Evolutionary conservation across 176 grass and related monocot species (phyloP).

Genomic region (Musa beccarii): DNA sequence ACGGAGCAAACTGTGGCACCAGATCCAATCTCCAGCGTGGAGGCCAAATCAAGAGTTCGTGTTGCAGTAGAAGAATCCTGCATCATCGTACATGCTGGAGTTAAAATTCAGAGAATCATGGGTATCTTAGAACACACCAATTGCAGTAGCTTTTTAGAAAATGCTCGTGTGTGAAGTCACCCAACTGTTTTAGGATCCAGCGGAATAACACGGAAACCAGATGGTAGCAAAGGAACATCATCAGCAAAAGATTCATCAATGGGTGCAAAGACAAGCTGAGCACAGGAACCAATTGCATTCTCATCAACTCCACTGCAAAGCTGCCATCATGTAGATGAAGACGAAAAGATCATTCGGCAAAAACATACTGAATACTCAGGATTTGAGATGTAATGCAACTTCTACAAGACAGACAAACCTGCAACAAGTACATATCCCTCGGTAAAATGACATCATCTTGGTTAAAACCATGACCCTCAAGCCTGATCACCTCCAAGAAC

Average conservation of each 20-base stretch:
- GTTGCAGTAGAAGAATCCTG: constrained; percentile 42
- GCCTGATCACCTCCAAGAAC: constrained; percentile 87
- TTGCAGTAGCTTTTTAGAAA: background rate
- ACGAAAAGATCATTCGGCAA: background rate
- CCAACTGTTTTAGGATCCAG: constrained; percentile 55
- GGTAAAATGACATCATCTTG: constrained; percentile 72
- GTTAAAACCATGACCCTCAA: constrained; percentile 76
- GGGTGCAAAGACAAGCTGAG: constrained; percentile 91
- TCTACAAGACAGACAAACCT: constrained; percentile 30
- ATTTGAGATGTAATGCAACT: background rate
- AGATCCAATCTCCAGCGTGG: constrained; percentile 69
- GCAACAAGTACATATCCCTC: constrained; percentile 75
- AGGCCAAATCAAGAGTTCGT: constrained; percentile 79
- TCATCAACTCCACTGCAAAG: constrained; percentile 80
- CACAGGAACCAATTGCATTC: constrained; percentile 53
- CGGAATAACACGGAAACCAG: constrained; percentile 81
- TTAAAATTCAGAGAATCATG: background rate
- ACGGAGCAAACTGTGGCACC: constrained; percentile 20
- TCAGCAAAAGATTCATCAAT: constrained; percentile 95
- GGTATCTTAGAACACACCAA: background rate
- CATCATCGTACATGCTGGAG: background rate
- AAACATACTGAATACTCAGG: background rate
- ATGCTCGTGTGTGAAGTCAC: background rate
- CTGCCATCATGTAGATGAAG: constrained; percentile 17
- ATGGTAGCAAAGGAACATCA: constrained; percentile 66